These are phyloP conservation scores for Brassica cretica DNA, from an alignment of 345 rosid genomes.

Conservation along the genomic window DNA sequence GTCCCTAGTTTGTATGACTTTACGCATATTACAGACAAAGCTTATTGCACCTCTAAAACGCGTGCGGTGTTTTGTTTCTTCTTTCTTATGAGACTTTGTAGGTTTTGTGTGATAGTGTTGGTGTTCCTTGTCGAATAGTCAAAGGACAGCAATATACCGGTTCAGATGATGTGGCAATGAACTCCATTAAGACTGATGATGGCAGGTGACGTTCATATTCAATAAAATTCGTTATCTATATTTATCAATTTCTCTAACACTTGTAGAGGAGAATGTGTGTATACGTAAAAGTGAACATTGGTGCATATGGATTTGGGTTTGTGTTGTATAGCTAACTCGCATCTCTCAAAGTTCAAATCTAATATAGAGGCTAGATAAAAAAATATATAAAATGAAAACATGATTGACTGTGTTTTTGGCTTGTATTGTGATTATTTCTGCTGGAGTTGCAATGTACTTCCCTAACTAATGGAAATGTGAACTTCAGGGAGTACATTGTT, in stretches of 20 bases:
- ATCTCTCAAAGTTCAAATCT: constrained; percentile 16
- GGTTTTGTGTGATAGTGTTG: constrained; percentile 88
- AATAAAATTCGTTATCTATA: not conserved
- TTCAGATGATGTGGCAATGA: constrained; percentile 86
- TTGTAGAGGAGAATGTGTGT: constrained; percentile 8
- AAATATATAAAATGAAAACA: not conserved
- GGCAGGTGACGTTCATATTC: constrained; percentile 62
- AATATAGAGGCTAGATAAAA: constrained; percentile 10
- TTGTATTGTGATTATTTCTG: constrained; percentile 8
- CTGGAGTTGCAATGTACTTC: not conserved
- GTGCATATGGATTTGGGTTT: constrained; percentile 4
- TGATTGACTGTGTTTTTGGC: constrained; percentile 17
- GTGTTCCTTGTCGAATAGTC: constrained; percentile 88
- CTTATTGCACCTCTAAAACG: constrained; percentile 24
- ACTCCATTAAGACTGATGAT: constrained; percentile 81
- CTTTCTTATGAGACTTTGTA: constrained; percentile 42
- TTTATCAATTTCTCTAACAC: constrained; percentile 4
- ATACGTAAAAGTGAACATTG: not conserved
- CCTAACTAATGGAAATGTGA: constrained; percentile 26
- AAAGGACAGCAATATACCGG: constrained; percentile 90
- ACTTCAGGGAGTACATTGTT: constrained; percentile 93
- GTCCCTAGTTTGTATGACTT: constrained; percentile 11
- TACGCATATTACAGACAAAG: constrained; percentile 11
- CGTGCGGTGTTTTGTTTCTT: constrained; percentile 26
- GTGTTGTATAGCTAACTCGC: constrained; percentile 5